Percentiles rank a stretch among this genome's conserved stretches.
Evolutionary conservation across 352 stramenopile genomes (phyloP).

Genomic region (Globisporangium nodosum): DNA sequence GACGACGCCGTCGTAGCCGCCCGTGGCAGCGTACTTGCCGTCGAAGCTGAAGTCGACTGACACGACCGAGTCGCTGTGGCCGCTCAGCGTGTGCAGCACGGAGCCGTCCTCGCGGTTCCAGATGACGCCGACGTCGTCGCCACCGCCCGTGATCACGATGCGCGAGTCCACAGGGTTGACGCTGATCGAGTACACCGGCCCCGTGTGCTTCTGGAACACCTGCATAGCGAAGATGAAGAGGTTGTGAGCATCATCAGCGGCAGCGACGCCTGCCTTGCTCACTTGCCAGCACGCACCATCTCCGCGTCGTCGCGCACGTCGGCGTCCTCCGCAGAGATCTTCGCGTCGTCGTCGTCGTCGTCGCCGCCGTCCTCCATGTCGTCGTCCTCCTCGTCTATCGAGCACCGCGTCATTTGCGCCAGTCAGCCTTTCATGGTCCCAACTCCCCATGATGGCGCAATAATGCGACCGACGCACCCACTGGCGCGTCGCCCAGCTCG

Average conservation of each 20-base stretch:
- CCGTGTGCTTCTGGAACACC: constrained; percentile 75
- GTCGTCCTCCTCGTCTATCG: constrained; percentile 55
- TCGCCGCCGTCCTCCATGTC: constrained; percentile 39
- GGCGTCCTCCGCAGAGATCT: constrained; percentile 56
- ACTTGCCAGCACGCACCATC: constrained; percentile 31
- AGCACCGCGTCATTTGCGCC: background rate
- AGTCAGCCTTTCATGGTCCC: background rate
- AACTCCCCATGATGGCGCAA: background rate
- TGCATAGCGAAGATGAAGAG: constrained; percentile 10
- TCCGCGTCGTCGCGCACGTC: constrained; percentile 71
- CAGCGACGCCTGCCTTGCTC: background rate
- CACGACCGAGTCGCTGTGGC: constrained; percentile 82
- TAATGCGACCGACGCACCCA: constrained; percentile 29
- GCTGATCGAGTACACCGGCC: constrained; percentile 76
- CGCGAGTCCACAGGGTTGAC: constrained; percentile 77
- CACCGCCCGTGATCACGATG: constrained; percentile 78
- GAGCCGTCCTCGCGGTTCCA: constrained; percentile 82
- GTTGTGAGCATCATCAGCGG: background rate
- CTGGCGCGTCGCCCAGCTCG: constrained; percentile 70
- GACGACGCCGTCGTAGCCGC: constrained; percentile 80
- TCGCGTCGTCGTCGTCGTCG: constrained; percentile 45
- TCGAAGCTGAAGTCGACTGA: constrained; percentile 85
- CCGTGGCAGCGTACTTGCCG: constrained; percentile 82
- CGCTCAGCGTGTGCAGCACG: constrained; percentile 70
- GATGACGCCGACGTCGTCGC: constrained; percentile 80